Base-by-base conservation (phyloP, 2,329 filamentous ascomycete species). In the Colletotrichum tofieldiae region DNA sequence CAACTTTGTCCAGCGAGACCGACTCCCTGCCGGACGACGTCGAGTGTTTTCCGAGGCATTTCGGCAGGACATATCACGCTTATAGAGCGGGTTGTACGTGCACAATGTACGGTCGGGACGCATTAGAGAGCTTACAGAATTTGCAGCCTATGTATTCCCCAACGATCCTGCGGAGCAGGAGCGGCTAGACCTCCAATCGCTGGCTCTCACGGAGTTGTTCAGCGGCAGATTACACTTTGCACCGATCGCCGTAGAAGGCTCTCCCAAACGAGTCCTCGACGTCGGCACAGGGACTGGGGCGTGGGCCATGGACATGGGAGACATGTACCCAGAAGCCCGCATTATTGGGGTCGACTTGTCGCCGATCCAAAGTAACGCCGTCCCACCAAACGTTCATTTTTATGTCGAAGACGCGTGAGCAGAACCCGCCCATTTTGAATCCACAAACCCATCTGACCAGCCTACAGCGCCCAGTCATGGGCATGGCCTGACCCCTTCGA, bases 331-430 rank as follows among this genome's bases (percentile, higher is more conserved):
- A 16, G 77, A 86, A 5, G 83, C 91, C 14, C 81, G 86, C 72
- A 85, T 93, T 39, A 86, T 87, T 60, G 92, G 90, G 41, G 92
- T 89, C 11, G 92, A 93, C 76, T 84, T 93, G 7, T 93, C 91
- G 1, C 91, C 91, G 1, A 90, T 93, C 35, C 92, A 93, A 77
- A 91, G 91, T 2, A 82, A 83, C 5, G 84, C 88, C 59, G 91
- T 94, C 0, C 93, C 93, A 0, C 87, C 89, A 23, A 95, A 95
- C 74, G 91, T 94, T 18, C 89, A 90, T 73, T 95, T 95, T 75
- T 90, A 90, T 72, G 87, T 95, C 56, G 92, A 94, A 77, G 93
- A 95, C 76, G 82, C 82, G 80, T 82, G 78, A 75, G 81, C 79
- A 43, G 49, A 23, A 11, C 8, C 18, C 16, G 7, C 37, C 45